Conservation (phyloP, 768 basidiomycete genomes). For the Hypholoma fasciculare region DNA sequence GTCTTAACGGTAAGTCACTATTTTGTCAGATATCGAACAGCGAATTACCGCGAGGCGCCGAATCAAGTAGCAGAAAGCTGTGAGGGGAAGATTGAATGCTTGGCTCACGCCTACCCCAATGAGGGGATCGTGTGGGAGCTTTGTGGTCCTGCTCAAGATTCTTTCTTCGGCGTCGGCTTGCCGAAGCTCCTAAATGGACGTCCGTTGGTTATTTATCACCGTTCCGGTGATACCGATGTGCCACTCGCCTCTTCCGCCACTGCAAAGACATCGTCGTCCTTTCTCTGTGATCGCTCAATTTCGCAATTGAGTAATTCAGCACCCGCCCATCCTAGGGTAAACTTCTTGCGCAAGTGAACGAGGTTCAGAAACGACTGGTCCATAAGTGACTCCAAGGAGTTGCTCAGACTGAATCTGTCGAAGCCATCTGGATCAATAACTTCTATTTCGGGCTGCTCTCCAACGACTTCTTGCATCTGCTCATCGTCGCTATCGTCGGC, state of each 20-base stretch:
- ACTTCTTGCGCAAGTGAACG: slow-evolving; percentile 50
- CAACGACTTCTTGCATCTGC: slow-evolving; percentile 10
- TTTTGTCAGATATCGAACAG: not conserved
- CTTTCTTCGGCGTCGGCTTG: slow-evolving; percentile 47
- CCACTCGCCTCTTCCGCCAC: slow-evolving; percentile 29
- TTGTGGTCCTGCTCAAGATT: slow-evolving; percentile 35
- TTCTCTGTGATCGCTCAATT: slow-evolving; percentile 44
- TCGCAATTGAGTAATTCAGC: slow-evolving; percentile 55
- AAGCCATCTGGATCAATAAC: slow-evolving; percentile 42
- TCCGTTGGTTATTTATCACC: not conserved
- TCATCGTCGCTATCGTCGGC: slow-evolving; percentile 24
- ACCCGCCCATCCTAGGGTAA: slow-evolving; percentile 66
- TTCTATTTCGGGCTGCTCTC: slow-evolving; percentile 27
- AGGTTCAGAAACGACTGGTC: slow-evolving; percentile 56
- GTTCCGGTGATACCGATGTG: not conserved
- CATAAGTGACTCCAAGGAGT: slow-evolving; percentile 60
- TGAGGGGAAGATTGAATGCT: slow-evolving; percentile 58
- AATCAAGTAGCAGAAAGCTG: slow-evolving; percentile 64
- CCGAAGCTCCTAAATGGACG: slow-evolving; percentile 28
- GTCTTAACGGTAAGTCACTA: not conserved
- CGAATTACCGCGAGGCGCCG: slow-evolving; percentile 58
- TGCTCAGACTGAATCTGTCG: slow-evolving; percentile 63
- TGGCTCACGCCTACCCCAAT: slow-evolving; percentile 26
- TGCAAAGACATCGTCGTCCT: slow-evolving; percentile 37
- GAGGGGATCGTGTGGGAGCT: slow-evolving; percentile 60